Conservation (phyloP, 225 moss, liverwort and hornwort genomes). For the Thuidium tamariscinum region DNA sequence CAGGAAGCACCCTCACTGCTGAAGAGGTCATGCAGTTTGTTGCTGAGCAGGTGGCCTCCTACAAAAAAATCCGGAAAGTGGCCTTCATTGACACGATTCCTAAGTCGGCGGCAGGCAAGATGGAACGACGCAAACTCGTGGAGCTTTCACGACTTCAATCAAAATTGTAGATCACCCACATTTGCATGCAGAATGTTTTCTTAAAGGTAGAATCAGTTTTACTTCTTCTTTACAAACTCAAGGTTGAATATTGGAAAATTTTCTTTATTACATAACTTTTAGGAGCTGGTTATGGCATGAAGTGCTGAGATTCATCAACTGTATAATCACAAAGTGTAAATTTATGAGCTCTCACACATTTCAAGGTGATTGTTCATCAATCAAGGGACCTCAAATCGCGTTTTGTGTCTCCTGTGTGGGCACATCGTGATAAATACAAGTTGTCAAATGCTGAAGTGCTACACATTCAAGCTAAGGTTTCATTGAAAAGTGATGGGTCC, state of each 20-base stretch:
- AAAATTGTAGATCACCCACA: conserved; percentile 4
- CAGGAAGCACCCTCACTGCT: conserved; percentile 9
- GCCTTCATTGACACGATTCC: conserved; percentile 37
- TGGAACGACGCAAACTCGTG: conserved; percentile 33
- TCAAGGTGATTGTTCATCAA: background rate
- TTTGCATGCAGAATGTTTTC: background rate
- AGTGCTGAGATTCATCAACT: background rate
- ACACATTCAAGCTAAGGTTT: no score
- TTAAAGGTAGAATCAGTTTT: background rate
- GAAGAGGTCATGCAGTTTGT: conserved; percentile 25
- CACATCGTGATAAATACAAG: background rate
- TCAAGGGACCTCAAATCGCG: background rate
- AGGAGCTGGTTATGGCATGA: background rate
- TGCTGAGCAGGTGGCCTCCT: conserved; percentile 26
- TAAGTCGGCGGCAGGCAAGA: conserved; percentile 41
- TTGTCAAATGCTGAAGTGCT: no score
- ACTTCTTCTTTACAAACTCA: background rate
- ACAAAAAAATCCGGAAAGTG: conserved; percentile 38
- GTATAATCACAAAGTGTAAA: background rate
- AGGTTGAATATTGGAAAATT: background rate
- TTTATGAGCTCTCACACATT: background rate
- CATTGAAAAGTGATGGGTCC: no score
- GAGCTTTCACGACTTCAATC: conserved; percentile 29
- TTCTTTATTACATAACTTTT: background rate
- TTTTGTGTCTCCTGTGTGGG: background rate